Evolutionary conservation across 2,329 filamentous ascomycete species (phyloP).

Genomic region (Apiospora saccharicola): DNA sequence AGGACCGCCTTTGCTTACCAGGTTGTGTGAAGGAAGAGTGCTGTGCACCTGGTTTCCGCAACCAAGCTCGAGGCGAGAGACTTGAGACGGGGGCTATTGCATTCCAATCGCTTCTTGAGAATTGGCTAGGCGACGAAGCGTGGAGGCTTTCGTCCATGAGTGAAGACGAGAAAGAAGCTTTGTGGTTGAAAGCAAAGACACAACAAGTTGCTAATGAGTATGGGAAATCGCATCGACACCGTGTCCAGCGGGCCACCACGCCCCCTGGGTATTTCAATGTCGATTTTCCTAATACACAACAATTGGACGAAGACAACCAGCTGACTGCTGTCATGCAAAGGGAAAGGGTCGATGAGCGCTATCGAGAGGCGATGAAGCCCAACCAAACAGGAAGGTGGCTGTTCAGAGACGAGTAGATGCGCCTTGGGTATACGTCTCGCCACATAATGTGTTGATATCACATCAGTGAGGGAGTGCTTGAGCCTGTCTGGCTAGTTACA

Average conservation of each 20-base stretch:
- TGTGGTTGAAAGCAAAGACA: constrained; percentile 79
- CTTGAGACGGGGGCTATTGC: constrained; percentile 40
- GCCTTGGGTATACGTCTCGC: not conserved
- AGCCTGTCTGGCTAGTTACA: not conserved
- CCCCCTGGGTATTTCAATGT: constrained; percentile 91
- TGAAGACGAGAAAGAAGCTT: constrained; percentile 65
- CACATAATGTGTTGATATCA: not conserved
- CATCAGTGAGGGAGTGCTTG: not conserved
- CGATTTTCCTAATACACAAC: constrained; percentile 90
- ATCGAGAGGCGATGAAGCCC: constrained; percentile 80
- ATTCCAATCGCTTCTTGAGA: constrained; percentile 55
- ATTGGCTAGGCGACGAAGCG: constrained; percentile 64
- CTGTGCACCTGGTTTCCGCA: constrained; percentile 75
- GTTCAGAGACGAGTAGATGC: constrained; percentile 74
- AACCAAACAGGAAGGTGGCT: constrained; percentile 72
- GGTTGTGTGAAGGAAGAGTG: constrained; percentile 80
- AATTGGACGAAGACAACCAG: constrained; percentile 70
- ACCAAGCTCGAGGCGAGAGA: constrained; percentile 65
- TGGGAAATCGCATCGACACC: constrained; percentile 76
- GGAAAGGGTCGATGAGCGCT: constrained; percentile 73
- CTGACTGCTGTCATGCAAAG: constrained; percentile 71
- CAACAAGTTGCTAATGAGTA: constrained; percentile 75
- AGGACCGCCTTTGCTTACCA: constrained; percentile 72
- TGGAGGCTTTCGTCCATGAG: constrained; percentile 67
- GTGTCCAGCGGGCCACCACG: constrained; percentile 73